Base-by-base conservation (phyloP, 805 yeast species). In the Pachysolen tannophilus region DNA sequence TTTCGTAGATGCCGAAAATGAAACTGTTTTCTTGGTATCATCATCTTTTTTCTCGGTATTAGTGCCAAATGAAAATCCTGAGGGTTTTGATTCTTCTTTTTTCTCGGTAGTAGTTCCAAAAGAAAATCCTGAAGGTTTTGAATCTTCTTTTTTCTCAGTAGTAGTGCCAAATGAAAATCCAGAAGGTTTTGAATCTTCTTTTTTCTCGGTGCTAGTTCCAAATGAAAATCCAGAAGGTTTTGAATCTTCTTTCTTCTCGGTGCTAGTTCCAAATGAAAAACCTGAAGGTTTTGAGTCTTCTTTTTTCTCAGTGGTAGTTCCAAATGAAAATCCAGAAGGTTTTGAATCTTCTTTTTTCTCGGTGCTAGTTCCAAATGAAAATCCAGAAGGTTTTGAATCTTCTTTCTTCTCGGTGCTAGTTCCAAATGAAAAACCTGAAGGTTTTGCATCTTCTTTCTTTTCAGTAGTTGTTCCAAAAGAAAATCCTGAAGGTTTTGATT, bases 321-420 rank as follows among this genome's bases (percentile, higher is more conserved):
- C 49, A 23, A 47, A 38, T 27, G 43, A 35, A 21, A 40, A 40
- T 7, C 39, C 33, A 15, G 41, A 25, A 2, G 41, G 33, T 21
- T 15, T 28, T 6, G 34, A 10, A 5, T 8, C 33, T n/a, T 25
- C 29, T 10, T 32, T 18, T n/a, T 35, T 35, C 26, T 32, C 30
- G 8, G 32, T 23, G n/a, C 32, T 28, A 17, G 35, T 11, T 4
- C 38, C 40, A 30, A 40, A 34, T 11, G 41, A 37, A 27, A 40
- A 40, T 10, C 35, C 37, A 23, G 26, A 23, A 23, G 40, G 30
- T 20, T 38, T 34, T 6, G 37, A 28, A 10, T 13, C 34, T 9
- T 33, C 43, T 11, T 27, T 31, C 18, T 33, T 28, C 18, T 35
- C 32, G 4, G 33, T 34, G 20, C 28, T 3, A 3, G 14, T 17